Evolutionary conservation across 768 basidiomycete species (phyloP), one percentile per base, ranked within the genome.

Genomic region (Tylopilus subfusipes): DNA sequence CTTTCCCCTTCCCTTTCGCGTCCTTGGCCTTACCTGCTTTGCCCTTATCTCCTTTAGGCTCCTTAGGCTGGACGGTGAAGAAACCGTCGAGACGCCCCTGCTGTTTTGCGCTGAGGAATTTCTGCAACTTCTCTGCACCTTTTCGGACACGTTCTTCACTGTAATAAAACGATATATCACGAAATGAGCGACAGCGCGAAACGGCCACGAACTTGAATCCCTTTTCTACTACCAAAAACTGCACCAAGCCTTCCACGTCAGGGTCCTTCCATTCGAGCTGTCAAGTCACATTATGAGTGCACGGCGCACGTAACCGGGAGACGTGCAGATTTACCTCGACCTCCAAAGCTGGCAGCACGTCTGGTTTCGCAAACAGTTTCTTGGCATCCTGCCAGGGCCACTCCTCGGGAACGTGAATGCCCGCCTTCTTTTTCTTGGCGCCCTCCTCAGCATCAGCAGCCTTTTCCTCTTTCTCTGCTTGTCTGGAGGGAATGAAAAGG

Each of bases 331-430:
- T 38, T 57, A 96, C 94, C 75, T 97, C 90, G 24, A 98, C 68
- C 62, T 98, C 80, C 44, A 86, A 84, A 3, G 93, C 88, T 24
- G 93, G 88, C 9, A 84, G 75, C 21, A 99, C 96, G 55, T 97
- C 93, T 2, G 97, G 97, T 48, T 87, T 83, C 72, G 86, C 72
- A 65, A 99, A 99, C 24, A 99, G 66, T 68, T 85, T 80, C 73
- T 94, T 94, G 34, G 97, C 97, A 58, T 93, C 88, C 69, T 95
- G 85, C 91, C 92, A 98, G 45, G 92, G 92, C 96, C 96, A 99
- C 55, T 96, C 86, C 42, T 94, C 94, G 0, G 97, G 96, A 34
- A 98, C 79, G 19, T 80, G 76, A 47, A 94, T 75, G 1, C 84
- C 85, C 8, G 90, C 93, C 45, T 86, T 90, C 62, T 83, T 86